Evolutionary conservation across 2,329 filamentous ascomycete genomes (phyloP), one percentile per base, ranked within the genome.

Genomic region (Aspergillus candidus): DNA sequence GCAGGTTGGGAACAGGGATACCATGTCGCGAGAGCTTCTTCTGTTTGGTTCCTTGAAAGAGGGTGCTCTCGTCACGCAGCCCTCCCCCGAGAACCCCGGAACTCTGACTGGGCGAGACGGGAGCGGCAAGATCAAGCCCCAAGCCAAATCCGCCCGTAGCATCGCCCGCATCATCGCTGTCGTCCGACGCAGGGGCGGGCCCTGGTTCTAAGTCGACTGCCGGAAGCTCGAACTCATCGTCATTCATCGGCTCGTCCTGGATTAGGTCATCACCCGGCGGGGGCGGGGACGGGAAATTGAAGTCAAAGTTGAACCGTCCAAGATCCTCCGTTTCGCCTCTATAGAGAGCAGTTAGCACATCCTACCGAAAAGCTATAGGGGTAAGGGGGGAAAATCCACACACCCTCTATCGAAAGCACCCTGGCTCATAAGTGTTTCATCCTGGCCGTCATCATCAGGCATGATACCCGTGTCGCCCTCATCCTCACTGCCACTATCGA

Each of bases 1-100:
- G 87, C 34, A 95, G 70, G 1, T 83, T 82, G 1, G 87, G 85
- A 52, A 90, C 89, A 48, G 84, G 78, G 39, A 86, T 80, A 18
- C 87, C 87, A 58, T 89, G 74, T 38, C 77, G 77, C 0, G 88
- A 94, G 12, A 79, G 55, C 49, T 76, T 74, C 51, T 78, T 76
- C 53, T 79, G 72, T 52, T 72, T 77, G 11, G 56, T 54, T 13
- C 57, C 52, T 34, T 58, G 57, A 35, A 60, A 56, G 17, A 53
- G 50, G 22, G 43, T 38, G 11, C 51, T 58, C 38, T 65, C 61
- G 34, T 62, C 59, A 41, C 60, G 56, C 60, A 65, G 56, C 8
- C 67, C 67, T 17, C 63, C 63, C 6, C 60, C 62, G 38, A 62
- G 55, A 40, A 67, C 44, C 1, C 60, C 61, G 6, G 60, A 61